Evolutionary conservation across 257 asterid genomes (phyloP), one percentile per base, ranked within the genome.

Genomic region (Fraxinus americana): DNA sequence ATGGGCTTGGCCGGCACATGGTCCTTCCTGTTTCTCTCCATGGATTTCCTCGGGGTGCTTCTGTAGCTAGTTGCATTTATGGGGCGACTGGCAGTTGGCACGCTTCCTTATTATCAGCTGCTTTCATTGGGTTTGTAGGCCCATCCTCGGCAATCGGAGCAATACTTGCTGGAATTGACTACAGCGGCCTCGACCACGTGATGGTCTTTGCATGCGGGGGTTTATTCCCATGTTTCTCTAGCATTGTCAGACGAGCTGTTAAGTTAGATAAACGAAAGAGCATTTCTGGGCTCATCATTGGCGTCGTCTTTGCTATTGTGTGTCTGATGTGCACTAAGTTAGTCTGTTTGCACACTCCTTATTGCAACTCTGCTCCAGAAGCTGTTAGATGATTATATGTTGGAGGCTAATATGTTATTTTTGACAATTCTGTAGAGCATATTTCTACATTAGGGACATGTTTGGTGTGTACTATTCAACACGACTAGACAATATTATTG

Each of bases 291-390:
- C 71, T 93, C 11, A 52, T 86, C 0, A 48, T 91, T 3, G 99
- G 99, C 0, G 32, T 79, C 7, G 84, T 77, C 39, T 93, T 88
- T 83, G 89, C 98, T 16, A 83, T 86, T 21, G 83, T 90, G 75
- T 93, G 98, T 79, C 76, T 95, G n/a, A 85, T 89, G 29, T 89
- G 85, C 80, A 95, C 99, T 1, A 95, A 90, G 87, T 87, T 95
- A 32, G 98, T 95, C 45, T 95, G 99, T 79, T 80, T 93, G 96
- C 99, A 91, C 81, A 93, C 99, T 1, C 90, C 97, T 21, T 95
- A 95, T 45, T 95, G 99, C 90, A 95, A 95, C 84, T 95, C 99
- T 77, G 99, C 99, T 16, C 99, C 99, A 1, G 99, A 95, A 79
- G 99, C 99, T 77, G 99, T 95, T 50, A 90, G 96, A 81, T 95